Evolutionary conservation across 163 green algal species (phyloP).

Genomic region (Smithsoniella earleae): DNA sequence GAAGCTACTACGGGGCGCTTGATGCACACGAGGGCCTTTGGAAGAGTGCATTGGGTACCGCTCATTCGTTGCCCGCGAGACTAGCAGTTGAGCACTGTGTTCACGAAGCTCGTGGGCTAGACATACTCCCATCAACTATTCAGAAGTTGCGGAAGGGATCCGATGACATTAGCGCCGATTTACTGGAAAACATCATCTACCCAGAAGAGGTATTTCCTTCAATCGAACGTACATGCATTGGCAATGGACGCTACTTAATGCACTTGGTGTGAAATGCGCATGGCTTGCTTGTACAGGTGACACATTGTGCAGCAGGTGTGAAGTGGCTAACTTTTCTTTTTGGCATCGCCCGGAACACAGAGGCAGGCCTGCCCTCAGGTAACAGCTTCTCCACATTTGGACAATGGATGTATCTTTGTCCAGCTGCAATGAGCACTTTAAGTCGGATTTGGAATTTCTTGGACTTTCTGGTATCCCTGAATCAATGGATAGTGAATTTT

Average conservation of each 20-base stretch:
- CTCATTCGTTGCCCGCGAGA: conserved; percentile 57
- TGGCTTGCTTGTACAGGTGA: conserved; percentile 62
- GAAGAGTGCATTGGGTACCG: conserved; percentile 62
- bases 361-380: too few relatives aligned
- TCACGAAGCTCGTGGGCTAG: conserved; percentile 79
- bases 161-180: conserved; percentile 49
- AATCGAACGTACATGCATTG: not conserved
- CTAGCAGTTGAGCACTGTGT: conserved; percentile 82
- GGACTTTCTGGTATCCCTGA: too few relatives aligned
- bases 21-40: conserved; percentile 81
- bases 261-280: not conserved
- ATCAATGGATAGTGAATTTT: too few relatives aligned
- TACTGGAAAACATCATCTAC: conserved; percentile 66
- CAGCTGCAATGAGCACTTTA: too few relatives aligned
- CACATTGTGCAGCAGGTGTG: conserved; percentile 77
- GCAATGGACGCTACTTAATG: not conserved
- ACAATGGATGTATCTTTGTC: too few relatives aligned
- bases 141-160: conserved; percentile 54
- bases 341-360: too few relatives aligned
- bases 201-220: conserved; percentile 33
- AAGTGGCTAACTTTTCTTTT: conserved; percentile 72
- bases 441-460: too few relatives aligned
- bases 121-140: conserved; percentile 81
- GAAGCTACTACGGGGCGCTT: conserved; percentile 64
- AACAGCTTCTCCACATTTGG: too few relatives aligned